Percentiles rank a stretch among this genome's conserved stretches.
phyloP scores from a whole-genome alignment of 805 yeast species.

The Saturnispora silvae region DNA sequence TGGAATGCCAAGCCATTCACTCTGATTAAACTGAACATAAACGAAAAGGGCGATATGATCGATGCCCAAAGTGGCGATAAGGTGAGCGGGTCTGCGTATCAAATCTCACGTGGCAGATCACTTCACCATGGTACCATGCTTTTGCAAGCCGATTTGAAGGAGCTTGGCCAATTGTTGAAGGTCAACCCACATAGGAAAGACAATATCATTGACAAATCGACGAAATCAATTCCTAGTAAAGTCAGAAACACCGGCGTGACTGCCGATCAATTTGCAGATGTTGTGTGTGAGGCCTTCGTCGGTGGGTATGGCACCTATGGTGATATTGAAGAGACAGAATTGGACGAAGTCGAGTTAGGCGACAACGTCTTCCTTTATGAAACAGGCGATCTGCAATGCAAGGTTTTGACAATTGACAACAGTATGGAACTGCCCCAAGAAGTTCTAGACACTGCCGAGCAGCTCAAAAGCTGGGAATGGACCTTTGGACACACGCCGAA shows the following conservation, averaged over 20 bases:
- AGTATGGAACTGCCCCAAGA: conserved; percentile 26
- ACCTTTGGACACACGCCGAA: conserved; percentile 65
- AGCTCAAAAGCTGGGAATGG: conserved; percentile 60
- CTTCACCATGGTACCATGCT: conserved; percentile 97
- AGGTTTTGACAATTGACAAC: conserved; percentile 19
- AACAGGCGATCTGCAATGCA: conserved; percentile 11
- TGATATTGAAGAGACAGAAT: conserved; percentile 1
- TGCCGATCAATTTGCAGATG: conserved; percentile 34
- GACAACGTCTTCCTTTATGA: conserved; percentile 10
- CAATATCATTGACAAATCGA: conserved; percentile 26
- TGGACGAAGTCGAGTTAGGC: too few species aligned
- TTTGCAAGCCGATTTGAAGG: conserved; percentile 50
- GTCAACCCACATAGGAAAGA: conserved; percentile 13
- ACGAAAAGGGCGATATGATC: conserved; percentile 73
- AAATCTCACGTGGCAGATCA: conserved; percentile 68
- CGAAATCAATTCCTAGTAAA: conserved; percentile 72
- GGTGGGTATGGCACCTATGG: conserved; percentile 22
- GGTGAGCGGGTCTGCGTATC: conserved; percentile 89
- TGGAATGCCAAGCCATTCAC: conserved; percentile 15
- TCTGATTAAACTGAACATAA: conserved; percentile 33
- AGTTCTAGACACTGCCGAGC: conserved; percentile 29
- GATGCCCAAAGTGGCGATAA: conserved; percentile 37
- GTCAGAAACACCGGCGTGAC: conserved; percentile 54
- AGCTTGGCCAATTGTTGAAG: conserved; percentile 48
- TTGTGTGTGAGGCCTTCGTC: conserved; percentile 33